Conservation (phyloP, 257 asterid genomes). For the Mentha longifolia region DNA sequence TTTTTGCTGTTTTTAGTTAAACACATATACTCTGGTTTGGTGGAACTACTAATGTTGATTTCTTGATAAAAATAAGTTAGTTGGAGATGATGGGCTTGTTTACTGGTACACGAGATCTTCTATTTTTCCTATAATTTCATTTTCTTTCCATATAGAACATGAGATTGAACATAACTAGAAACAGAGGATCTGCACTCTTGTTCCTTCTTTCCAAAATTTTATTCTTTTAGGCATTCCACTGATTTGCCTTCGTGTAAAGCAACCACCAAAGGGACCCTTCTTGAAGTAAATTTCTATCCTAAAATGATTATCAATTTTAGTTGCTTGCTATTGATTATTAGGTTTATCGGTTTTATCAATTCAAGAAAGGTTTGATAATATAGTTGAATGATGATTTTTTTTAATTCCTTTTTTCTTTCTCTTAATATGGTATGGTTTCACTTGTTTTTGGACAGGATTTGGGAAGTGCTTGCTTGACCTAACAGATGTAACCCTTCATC, state of each 20-base stretch:
- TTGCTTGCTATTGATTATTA: too few species aligned
- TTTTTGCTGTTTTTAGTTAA: background rate
- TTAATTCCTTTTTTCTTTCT: background rate
- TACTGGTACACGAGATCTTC: background rate
- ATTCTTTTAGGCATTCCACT: background rate
- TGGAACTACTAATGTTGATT: background rate
- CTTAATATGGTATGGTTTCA: background rate
- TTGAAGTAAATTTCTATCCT: background rate
- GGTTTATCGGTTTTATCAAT: background rate
- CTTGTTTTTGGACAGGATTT: background rate
- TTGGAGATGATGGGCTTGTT: background rate
- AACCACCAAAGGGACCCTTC: background rate
- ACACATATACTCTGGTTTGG: background rate
- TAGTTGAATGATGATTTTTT: too few species aligned
- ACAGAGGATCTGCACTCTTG: slow-evolving; percentile 10
- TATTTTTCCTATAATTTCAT: too few species aligned
- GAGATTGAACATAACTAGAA: background rate
- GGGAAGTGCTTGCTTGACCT: background rate
- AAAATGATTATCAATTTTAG: background rate
- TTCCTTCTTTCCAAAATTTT: background rate
- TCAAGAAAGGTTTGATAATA: background rate
- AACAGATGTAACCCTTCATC: background rate
- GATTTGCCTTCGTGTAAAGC: background rate
- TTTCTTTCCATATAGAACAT: too few species aligned
- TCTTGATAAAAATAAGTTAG: background rate